A percentile compares a stretch with the other conserved stretches of the same genome.
Conservation (phyloP, 108 stramenopile genomes). For the Pseudonitzschia delicatissima region DNA sequence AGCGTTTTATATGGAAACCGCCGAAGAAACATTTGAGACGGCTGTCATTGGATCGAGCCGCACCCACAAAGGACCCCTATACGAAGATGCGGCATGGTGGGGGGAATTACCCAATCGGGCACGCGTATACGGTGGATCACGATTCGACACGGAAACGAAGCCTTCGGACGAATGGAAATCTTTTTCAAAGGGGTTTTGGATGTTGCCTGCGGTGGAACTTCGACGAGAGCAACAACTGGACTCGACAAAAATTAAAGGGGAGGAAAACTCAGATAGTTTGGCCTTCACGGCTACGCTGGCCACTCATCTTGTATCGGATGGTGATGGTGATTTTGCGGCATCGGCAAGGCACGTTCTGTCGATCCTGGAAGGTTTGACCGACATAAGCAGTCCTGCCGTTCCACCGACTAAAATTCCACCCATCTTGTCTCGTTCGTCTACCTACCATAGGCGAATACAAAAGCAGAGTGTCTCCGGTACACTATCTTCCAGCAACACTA, state of each 20-base stretch:
- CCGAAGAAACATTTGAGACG: conserved; percentile 58
- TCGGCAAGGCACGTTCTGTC: conserved; percentile 32
- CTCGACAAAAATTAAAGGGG: not conserved
- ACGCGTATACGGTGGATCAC: conserved; percentile 65
- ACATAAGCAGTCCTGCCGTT: conserved; percentile 35
- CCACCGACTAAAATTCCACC: conserved; percentile 74
- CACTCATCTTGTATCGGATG: conserved; percentile 37
- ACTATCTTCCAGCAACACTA: not conserved
- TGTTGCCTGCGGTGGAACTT: conserved; percentile 69
- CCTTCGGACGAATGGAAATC: conserved; percentile 63
- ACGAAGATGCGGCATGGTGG: conserved; percentile 29
- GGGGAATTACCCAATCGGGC: conserved; percentile 31
- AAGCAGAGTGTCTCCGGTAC: not conserved
- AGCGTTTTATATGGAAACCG: conserved; percentile 56
- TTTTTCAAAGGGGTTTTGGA: conserved; percentile 70
- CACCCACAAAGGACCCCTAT: not conserved
- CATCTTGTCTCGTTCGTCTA: conserved; percentile 54
- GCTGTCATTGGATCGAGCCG: conserved; percentile 52
- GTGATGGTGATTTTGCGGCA: conserved; percentile 2
- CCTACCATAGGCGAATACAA: conserved; percentile 15
- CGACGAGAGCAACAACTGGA: conserved; percentile 22
- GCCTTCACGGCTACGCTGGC: conserved; percentile 41
- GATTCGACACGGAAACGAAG: conserved; percentile 50
- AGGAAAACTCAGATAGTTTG: not conserved
- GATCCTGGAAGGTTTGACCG: conserved; percentile 43